phyloP scores from a whole-genome alignment of 306 rosid species.

The Acmispon strigosus region DNA sequence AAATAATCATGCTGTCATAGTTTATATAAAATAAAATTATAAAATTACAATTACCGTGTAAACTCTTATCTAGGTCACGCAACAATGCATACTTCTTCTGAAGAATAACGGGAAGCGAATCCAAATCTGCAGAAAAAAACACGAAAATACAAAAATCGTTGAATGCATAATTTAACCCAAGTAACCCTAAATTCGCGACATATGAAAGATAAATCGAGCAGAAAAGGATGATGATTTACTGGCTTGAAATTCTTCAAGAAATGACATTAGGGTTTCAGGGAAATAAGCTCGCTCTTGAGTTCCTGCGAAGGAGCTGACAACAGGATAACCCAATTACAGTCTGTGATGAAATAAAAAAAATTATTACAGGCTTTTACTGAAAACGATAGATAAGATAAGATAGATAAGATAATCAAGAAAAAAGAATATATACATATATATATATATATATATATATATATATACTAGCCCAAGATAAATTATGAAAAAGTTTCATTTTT shows the following conservation, averaged over 20 bases:
- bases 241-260: conserved; percentile 80
- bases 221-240: conserved; percentile 31
- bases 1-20: neutral
- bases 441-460: no score
- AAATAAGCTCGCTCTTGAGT: neutral
- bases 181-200: neutral
- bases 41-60: conserved; percentile 49
- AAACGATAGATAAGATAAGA: no score
- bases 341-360: neutral
- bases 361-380: no score
- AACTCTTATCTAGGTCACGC: conserved; percentile 84
- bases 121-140: conserved; percentile 51
- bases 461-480: no score
- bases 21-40: neutral
- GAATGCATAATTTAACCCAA: conserved; percentile 1
- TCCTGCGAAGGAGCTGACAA: neutral
- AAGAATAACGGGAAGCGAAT: conserved; percentile 78
- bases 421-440: no score
- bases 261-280: conserved; percentile 58
- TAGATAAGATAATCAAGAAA: no score
- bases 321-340: neutral
- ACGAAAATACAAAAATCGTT: neutral
- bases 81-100: conserved; percentile 78
- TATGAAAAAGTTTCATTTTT: no score
- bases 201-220: neutral